A percentile compares a stretch with the other conserved stretches of the same genome.
Conservation (phyloP, 768 basidiomycete genomes). For the Termitomyces sp. region DNA sequence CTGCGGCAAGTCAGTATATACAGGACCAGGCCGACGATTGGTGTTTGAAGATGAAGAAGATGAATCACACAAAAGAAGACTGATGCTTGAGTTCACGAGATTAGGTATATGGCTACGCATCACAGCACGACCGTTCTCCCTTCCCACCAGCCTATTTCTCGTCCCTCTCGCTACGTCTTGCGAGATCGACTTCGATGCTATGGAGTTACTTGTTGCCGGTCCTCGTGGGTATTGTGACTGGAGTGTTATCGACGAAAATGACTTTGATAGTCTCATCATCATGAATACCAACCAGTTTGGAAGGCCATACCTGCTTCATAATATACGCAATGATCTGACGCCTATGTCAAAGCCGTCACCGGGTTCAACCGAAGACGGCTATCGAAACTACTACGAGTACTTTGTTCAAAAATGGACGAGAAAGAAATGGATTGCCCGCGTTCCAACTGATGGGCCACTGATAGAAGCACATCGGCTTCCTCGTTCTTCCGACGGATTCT, state of each 20-base stretch:
- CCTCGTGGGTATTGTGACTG: constrained; percentile 52
- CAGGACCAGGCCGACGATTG: constrained; percentile 27
- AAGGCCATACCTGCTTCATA: constrained; percentile 47
- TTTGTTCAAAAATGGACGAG: constrained; percentile 50
- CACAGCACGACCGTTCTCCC: constrained; percentile 48
- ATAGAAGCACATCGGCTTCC: constrained; percentile 46
- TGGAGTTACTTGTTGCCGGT: constrained; percentile 41
- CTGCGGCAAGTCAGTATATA: constrained; percentile 29
- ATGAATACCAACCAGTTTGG: constrained; percentile 52
- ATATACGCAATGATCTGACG: constrained; percentile 59
- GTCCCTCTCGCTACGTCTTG: constrained; percentile 51
- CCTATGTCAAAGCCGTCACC: constrained; percentile 51
- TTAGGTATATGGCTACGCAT: constrained; percentile 57
- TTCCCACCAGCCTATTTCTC: constrained; percentile 54
- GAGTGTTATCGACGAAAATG: constrained; percentile 40
- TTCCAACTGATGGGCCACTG: constrained; percentile 56
- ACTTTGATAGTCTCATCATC: constrained; percentile 47
- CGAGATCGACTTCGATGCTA: constrained; percentile 53
- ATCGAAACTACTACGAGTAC: constrained; percentile 53
- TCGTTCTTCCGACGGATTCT: constrained; percentile 34
- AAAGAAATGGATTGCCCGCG: constrained; percentile 32
- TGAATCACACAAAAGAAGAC: constrained; percentile 37
- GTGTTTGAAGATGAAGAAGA: constrained; percentile 34
- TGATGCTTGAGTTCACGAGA: constrained; percentile 64
- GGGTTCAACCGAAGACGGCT: constrained; percentile 43